Evolutionary conservation across 768 basidiomycete species (phyloP).

Genomic region (Auriscalpium microsporum): DNA sequence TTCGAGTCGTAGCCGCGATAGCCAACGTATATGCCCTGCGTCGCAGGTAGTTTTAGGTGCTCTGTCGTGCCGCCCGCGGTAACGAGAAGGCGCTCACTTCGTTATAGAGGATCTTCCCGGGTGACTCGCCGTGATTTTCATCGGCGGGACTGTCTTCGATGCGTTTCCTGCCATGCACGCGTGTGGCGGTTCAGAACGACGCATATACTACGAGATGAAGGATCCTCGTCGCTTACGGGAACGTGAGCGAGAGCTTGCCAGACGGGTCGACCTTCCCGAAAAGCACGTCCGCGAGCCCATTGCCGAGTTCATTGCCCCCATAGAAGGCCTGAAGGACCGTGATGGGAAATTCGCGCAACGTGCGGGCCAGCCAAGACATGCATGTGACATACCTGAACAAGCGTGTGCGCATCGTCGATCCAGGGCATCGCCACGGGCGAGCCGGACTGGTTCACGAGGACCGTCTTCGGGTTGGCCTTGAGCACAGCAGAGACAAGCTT

Average conservation of each 20-base stretch:
- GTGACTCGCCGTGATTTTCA: constrained; percentile 33
- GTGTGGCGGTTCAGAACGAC: neutral
- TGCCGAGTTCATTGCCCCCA: constrained; percentile 49
- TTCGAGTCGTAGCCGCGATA: constrained; percentile 46
- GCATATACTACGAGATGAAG: neutral
- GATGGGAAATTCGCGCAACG: neutral
- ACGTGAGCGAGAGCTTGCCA: constrained; percentile 47
- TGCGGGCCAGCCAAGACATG: constrained; percentile 3
- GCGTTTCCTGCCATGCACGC: constrained; percentile 29
- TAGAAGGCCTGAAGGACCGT: constrained; percentile 34
- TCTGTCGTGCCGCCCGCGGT: constrained; percentile 10
- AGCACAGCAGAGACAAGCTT: constrained; percentile 40
- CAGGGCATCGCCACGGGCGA: constrained; percentile 49
- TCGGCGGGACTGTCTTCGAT: constrained; percentile 46
- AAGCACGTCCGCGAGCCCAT: constrained; percentile 49
- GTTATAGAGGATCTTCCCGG: constrained; percentile 31
- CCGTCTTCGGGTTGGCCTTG: constrained; percentile 41
- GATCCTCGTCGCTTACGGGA: constrained; percentile 31
- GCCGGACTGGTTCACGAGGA: constrained; percentile 51
- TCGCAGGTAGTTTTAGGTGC: neutral
- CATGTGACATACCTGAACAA: constrained; percentile 39
- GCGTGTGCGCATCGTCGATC: constrained; percentile 30
- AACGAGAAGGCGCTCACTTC: constrained; percentile 29
- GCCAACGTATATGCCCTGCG: constrained; percentile 41
- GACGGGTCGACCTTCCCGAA: constrained; percentile 55